Evolutionary conservation across 192 early-diverging fungal species (phyloP).

Genomic region (Chytriomyces confervae): DNA sequence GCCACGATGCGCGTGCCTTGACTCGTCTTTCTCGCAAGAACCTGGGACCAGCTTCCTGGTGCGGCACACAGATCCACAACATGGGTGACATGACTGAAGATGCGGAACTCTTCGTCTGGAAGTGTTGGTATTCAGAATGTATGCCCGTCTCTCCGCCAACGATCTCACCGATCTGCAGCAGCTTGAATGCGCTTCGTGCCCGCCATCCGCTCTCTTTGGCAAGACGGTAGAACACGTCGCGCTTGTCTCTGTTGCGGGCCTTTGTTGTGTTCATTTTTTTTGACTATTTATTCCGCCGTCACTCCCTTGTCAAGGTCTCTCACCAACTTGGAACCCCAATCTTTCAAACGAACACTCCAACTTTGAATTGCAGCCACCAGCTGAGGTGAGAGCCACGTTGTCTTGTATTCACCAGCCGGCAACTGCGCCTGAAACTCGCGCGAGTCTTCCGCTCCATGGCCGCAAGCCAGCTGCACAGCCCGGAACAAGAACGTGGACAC

Average conservation of each 20-base stretch:
- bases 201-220: conserved; percentile 99
- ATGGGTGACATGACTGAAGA: conserved; percentile 82
- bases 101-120: conserved; percentile 86
- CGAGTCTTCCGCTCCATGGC: conserved; percentile 2
- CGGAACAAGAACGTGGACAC: conserved; percentile 21
- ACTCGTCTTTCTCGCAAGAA: conserved; percentile 53
- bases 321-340: conserved; percentile 1
- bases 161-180: conserved; percentile 79
- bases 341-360: conserved; percentile 7
- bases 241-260: conserved; percentile 39
- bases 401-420: conserved; percentile 17
- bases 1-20: conserved; percentile 78
- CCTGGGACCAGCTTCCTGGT: conserved; percentile 97
- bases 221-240: conserved; percentile 94
- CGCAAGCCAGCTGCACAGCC: conserved; percentile 19
- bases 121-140: neutral
- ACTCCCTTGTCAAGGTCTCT: conserved; percentile 18
- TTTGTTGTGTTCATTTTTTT: conserved; percentile 1
- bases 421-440: conserved; percentile 15
- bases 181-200: conserved; percentile 95
- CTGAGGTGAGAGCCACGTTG: conserved; percentile 13
- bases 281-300: neutral
- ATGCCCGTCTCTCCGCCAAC: neutral
- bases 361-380: conserved; percentile 24
- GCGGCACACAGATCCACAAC: conserved; percentile 98